phyloP scores from a whole-genome alignment of 108 stramenopile genomes.

The Cyclotella atomus region DNA sequence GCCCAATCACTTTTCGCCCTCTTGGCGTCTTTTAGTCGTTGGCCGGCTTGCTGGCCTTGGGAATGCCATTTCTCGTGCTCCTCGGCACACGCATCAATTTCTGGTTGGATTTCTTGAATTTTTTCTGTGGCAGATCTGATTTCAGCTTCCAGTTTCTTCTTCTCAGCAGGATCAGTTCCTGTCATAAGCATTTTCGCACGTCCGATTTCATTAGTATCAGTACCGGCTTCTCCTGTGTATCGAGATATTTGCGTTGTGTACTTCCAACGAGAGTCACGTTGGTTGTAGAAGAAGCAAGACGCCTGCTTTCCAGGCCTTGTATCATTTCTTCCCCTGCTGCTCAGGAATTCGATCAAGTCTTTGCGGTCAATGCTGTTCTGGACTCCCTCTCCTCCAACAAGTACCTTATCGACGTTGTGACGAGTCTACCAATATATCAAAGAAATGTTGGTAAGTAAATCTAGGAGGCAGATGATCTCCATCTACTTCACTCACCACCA shows the following conservation, averaged over 20 bases:
- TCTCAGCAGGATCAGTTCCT: slow-evolving; percentile 64
- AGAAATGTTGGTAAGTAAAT: not conserved
- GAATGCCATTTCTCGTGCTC: slow-evolving; percentile 32
- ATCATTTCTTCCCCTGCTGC: slow-evolving; percentile 34
- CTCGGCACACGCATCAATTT: slow-evolving; percentile 29
- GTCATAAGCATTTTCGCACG: slow-evolving; percentile 53
- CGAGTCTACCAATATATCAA: not conserved
- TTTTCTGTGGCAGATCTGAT: slow-evolving; percentile 39
- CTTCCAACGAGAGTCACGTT: slow-evolving; percentile 32
- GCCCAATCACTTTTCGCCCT: slow-evolving; percentile 24
- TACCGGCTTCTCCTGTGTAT: slow-evolving; percentile 42
- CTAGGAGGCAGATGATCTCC: no score
- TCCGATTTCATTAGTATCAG: slow-evolving; percentile 43
- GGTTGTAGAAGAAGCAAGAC: slow-evolving; percentile 41
- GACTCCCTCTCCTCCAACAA: slow-evolving; percentile 77
- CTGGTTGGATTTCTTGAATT: slow-evolving; percentile 48
- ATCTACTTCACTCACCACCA: slow-evolving; percentile 53
- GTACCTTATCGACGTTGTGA: slow-evolving; percentile 69
- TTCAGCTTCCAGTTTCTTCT: slow-evolving; percentile 42
- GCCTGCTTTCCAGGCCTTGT: slow-evolving; percentile 18
- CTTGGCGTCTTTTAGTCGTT: slow-evolving; percentile 44
- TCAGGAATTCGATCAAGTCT: slow-evolving; percentile 53
- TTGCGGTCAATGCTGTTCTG: slow-evolving; percentile 60
- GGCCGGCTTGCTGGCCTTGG: slow-evolving; percentile 42
- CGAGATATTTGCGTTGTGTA: slow-evolving; percentile 61